Conservation (phyloP, 148 eudicot genomes). For the Cornus suecica region DNA sequence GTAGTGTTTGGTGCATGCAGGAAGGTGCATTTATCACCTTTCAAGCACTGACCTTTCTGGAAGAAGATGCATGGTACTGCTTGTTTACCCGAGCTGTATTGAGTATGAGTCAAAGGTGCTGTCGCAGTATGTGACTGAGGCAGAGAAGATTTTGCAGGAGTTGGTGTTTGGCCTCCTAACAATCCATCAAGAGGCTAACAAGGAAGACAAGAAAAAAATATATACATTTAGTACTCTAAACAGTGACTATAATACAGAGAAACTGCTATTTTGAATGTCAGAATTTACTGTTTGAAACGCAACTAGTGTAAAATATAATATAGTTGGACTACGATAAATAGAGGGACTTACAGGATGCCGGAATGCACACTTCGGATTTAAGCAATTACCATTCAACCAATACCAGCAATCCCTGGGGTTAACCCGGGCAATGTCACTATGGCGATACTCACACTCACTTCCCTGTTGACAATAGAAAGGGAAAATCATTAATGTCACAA, state of each 20-base stretch:
- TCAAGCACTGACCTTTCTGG: conserved; percentile 75
- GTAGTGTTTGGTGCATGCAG: conserved; percentile 46
- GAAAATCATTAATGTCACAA: background rate
- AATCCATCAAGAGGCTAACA: conserved; percentile 88
- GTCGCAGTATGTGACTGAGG: conserved; percentile 30
- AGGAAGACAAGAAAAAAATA: conserved; percentile 4
- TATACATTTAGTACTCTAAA: no score
- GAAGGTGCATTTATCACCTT: conserved; percentile 75
- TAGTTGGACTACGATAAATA: background rate
- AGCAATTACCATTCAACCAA: conserved; percentile 83
- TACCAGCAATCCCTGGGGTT: conserved; percentile 90
- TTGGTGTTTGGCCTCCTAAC: conserved; percentile 45
- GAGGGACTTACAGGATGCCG: conserved; percentile 81
- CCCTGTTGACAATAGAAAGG: conserved; percentile 50
- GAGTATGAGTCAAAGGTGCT: conserved; percentile 20
- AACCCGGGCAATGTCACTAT: conserved; percentile 85
- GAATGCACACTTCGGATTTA: conserved; percentile 79
- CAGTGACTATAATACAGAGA: background rate
- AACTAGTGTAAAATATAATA: background rate
- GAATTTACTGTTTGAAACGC: background rate
- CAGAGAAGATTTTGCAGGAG: conserved; percentile 39
- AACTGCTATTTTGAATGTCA: no score
- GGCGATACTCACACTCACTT: conserved; percentile 92
- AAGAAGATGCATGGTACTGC: conserved; percentile 79
- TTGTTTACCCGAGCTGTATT: conserved; percentile 51